phyloP scores from a whole-genome alignment of 164 flowering plant species.

The Santalum album region DNA sequence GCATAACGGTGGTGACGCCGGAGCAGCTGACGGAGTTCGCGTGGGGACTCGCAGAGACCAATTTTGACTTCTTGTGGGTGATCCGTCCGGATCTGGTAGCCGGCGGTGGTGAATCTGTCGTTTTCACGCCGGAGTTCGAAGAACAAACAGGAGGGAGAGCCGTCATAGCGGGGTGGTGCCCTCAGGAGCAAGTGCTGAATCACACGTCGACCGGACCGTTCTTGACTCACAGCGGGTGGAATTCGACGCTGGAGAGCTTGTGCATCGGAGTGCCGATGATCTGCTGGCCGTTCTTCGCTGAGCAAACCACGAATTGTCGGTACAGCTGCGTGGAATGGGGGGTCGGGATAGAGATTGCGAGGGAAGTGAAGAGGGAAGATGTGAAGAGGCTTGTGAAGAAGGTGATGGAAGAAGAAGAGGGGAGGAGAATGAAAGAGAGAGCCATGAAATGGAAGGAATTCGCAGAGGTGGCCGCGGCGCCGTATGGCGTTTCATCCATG shows the following conservation, averaged over 20 bases:
- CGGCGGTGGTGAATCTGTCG: not conserved
- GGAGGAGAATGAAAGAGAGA: not conserved
- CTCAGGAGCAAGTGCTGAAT: not conserved
- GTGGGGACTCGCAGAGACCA: not conserved
- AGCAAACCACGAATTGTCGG: not conserved
- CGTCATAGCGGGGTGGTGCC: not conserved
- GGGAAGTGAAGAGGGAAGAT: not conserved
- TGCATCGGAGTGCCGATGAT: not conserved
- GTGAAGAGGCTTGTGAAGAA: not conserved
- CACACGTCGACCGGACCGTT: not conserved
- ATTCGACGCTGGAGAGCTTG: conserved; percentile 1
- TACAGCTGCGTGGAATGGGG: not conserved
- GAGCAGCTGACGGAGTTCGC: not conserved
- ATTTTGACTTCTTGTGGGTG: not conserved
- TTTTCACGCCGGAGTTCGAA: not conserved
- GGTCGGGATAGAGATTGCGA: not conserved
- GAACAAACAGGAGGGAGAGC: not conserved
- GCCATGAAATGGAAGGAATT: not conserved
- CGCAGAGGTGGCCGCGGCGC: not conserved
- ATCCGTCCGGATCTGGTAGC: not conserved
- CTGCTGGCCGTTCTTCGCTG: not conserved
- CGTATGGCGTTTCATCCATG: not conserved
- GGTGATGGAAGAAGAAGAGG: not conserved
- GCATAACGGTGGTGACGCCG: not conserved
- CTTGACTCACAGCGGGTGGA: not conserved